Evolutionary conservation across 306 rosid genomes (phyloP), one percentile per base, ranked within the genome.

Genomic region (Ceratonia siliqua): DNA sequence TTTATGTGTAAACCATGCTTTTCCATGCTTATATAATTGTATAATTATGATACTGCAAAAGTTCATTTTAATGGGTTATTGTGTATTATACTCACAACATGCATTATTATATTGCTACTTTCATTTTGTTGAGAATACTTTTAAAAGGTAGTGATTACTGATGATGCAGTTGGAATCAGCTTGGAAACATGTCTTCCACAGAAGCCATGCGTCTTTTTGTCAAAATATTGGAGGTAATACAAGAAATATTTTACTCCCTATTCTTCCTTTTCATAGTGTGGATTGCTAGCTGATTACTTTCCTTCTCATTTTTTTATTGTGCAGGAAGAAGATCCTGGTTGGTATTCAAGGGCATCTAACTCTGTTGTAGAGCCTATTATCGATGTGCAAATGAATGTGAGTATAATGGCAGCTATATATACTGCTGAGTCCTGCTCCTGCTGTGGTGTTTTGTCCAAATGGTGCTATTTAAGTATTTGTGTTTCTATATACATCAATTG

Each of bases 201-300:
- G 98, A 92, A 83, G 96, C 98, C 73, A 92, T 92, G 98, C 98
- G 96, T 46, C 96, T 92, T 57, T 92, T 92, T 84, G 98, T 92
- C 59, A 92, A 92, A 89, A 90, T 92, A 79, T 86, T 90, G 85
- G 96, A 92, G 98, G 98, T 92, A 52, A 43, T 17, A n/a, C 59
- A 27, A 55, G 12, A 27, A 48, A 62, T n/a, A n/a, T 33, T 62
- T 65, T 54, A 5, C 55, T 50, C 22, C 68, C 55, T 18, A 39
- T 72, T 52, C 25, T 79, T 75, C 35, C 8, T 35, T 61, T 13
- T 1, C 58, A 20, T 68, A 33, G 22, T 36, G 70, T 38, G 27
- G 76, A 66, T 52, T 64, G 72, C 68, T 57, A 54, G 54, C 78
- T 82, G 25, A 81, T 78, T 73, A 5, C 21, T 74, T 76, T 49